Base-by-base conservation (phyloP, 2,329 filamentous ascomycete species). In the Cladorrhinum sp. region DNA sequence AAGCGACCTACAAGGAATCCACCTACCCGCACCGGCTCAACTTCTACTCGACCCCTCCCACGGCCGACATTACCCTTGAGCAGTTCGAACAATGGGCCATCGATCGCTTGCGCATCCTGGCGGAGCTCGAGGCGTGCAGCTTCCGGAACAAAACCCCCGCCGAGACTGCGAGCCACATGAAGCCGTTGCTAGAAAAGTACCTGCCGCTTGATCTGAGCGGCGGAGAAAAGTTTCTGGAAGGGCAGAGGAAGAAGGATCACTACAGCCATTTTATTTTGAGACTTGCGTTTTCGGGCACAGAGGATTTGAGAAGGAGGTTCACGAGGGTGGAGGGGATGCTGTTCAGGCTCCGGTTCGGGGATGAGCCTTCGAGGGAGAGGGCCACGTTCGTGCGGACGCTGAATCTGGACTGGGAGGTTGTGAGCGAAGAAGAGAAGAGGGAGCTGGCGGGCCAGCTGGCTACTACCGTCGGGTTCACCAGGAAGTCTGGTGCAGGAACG, bases 81-180 rank as follows among this genome's bases (percentile, higher is more conserved):
- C 88, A 99, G 73, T 99, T 99, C 70, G 95, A 99, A 74, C 92
- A 96, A 83, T 99, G 95, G 95, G 95, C 93, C 10, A 98, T 99
- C 70, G 91, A 96, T 70, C 83, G 95, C 60, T 75, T 99, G 66
- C 88, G 92, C 91, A 90, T 96, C 55, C 87, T 96, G 62, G 90
- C 89, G 59, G 91, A 96, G 75, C 81, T 99, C 58, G 95, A 99
- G 80, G 88, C 92, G 66, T 98, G 95, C 76, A 93, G 91, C 22
- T 97, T 97, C 78, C 90, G 95, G 73, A 98, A 98, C 79, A 91
- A 90, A 70, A 82, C 87, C 20, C 85, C 86, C n/a, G 81, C 86
- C 66, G 95, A 99, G 75, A 96, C 92, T 18, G 85, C 85, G 20
- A 77, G 82, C 5, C 90, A 96, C 75, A 95, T 99, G 84, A 89